These are phyloP conservation scores for Cryptosporidium felis DNA, from an alignment of 169 alveolate species.

Conservation along the genomic window DNA sequence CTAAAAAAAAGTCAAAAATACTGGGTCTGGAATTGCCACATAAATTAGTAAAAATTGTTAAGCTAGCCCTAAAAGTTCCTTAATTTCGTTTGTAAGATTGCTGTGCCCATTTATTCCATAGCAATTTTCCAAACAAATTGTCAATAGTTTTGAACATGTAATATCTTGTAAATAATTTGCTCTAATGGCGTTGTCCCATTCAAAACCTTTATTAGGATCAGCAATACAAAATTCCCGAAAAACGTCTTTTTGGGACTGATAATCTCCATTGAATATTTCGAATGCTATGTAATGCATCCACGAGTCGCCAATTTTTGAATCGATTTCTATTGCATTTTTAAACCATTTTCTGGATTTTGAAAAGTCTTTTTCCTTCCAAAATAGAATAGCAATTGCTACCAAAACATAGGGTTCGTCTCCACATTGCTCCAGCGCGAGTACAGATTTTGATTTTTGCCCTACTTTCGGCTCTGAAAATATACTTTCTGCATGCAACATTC, in stretches of 20 bases:
- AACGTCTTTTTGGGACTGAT: conserved; percentile 14
- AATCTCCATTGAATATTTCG: conserved; percentile 86
- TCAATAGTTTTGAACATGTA: not conserved
- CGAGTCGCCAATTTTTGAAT: conserved; percentile 91
- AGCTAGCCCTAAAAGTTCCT: not conserved
- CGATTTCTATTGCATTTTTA: conserved; percentile 89
- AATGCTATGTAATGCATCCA: conserved; percentile 94
- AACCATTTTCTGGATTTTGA: conserved; percentile 95
- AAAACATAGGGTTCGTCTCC: conserved; percentile 91
- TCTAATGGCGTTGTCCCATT: conserved; percentile 29
- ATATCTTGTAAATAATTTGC: conserved; percentile 10
- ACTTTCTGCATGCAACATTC: conserved; percentile 93
- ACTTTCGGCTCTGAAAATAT: conserved; percentile 88
- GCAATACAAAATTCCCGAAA: not conserved
- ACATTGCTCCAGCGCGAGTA: conserved; percentile 92
- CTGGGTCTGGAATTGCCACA: conserved; percentile 63
- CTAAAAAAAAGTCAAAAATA: not conserved
- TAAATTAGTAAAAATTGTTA: not conserved
- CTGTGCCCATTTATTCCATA: not conserved
- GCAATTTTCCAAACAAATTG: not conserved
- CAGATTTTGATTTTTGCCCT: conserved; percentile 86
- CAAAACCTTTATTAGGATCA: conserved; percentile 30
- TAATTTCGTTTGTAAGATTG: not conserved
- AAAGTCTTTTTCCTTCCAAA: conserved; percentile 90
- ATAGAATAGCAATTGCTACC: conserved; percentile 90